Evolutionary conservation across 164 flowering plant genomes (phyloP).

Genomic region (Sextonia rubra): DNA sequence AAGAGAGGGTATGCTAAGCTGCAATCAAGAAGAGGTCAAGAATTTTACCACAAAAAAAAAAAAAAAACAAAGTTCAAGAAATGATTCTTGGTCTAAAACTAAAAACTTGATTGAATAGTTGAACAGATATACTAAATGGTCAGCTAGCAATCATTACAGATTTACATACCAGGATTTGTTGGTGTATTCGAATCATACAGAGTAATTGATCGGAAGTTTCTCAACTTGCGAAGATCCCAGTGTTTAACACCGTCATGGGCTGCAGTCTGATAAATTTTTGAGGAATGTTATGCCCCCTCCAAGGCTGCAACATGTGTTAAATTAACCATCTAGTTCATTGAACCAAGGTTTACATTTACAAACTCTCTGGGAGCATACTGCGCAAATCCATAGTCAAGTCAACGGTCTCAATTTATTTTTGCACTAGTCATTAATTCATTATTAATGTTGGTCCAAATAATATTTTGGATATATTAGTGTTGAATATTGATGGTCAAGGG

Average conservation of each 20-base stretch:
- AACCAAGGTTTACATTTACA: background rate
- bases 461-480: no score
- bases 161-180: constrained; percentile 63
- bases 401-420: background rate
- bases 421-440: background rate
- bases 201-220: constrained; percentile 71
- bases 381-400: background rate
- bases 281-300: background rate
- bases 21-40: no score
- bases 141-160: no score
- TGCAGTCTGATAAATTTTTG: constrained; percentile 57
- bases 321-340: background rate
- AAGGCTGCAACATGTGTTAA: background rate
- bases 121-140: no score
- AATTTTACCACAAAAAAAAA: no score
- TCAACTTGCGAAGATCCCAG: constrained; percentile 97
- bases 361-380: background rate
- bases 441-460: no score
- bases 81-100: no score
- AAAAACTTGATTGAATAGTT: no score
- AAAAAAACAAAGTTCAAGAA: no score
- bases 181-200: constrained; percentile 74
- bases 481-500: background rate
- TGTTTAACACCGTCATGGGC: constrained; percentile 93
- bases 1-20: no score